Evolutionary conservation across 164 flowering plant species (phyloP), one percentile per base, ranked within the genome.

Genomic region (Kalanchoe fedtschenkoi): DNA sequence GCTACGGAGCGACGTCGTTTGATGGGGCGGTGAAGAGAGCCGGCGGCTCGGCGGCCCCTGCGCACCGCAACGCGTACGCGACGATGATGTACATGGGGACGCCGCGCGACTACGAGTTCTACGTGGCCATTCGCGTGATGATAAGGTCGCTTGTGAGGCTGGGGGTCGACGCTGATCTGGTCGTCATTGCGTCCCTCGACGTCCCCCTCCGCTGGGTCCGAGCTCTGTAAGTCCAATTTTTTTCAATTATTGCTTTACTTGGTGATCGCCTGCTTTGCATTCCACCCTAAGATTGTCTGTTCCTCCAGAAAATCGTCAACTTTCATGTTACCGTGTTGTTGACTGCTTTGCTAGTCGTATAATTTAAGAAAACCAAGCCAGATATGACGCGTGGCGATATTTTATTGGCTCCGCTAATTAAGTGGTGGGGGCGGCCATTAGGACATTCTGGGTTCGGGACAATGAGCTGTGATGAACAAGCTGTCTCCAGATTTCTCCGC

Each of bases 51-150:
- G 63, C 47, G 47, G 16, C 32, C 62, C 43, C 16, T 24, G 34
- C 44, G 66, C 67, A 76, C 66, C 75, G 66, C 61, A 78, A 89
- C 65, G 98, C 98, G 0, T 92, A 92, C 63, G 98, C 87, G 39
- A 71, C 96, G 66, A 92, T 89, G 98, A 92, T 92, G 98, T 92
- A 92, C 63, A 84, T 92, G 96, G 98, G 98, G 21, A 92, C 98
- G 33, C 97, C 97, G 16, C 81, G 98, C 43, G 98, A 89, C 75
- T 90, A 90, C 70, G 98, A 93, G 82, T 93, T 86, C 75, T 90
- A 90, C 72, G 80, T 90, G 1, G 98, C 97, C 28, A 77, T 78
- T 15, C 83, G 98, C 32, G 98, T 93, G 65, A 63, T 93, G 81
- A 75, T 93, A 66, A 76, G 85, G 78, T 92, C 97, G 22, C 80